Evolutionary conservation across 768 basidiomycete species (phyloP).

Genomic region (Kondoa subrosea): DNA sequence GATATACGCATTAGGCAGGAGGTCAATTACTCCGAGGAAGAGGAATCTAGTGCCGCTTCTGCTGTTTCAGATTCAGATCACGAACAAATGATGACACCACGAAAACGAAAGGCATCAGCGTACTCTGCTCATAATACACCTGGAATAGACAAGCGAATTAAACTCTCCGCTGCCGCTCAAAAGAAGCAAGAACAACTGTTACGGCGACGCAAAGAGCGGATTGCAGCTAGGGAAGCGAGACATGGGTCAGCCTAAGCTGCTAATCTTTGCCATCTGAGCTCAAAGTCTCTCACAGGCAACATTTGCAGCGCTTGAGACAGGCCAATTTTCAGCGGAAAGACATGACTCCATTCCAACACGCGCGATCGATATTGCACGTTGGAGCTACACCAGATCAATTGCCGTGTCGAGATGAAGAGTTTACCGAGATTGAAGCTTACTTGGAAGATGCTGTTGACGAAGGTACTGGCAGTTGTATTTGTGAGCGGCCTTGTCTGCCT

Average conservation of each 20-base stretch:
- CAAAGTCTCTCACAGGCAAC: slow-evolving; percentile 5
- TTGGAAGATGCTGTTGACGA: slow-evolving; percentile 77
- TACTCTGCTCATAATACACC: not conserved
- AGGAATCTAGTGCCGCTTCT: slow-evolving; percentile 10
- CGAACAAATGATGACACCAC: not conserved
- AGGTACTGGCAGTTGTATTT: slow-evolving; percentile 86
- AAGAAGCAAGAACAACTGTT: not conserved
- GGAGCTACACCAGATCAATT: slow-evolving; percentile 75
- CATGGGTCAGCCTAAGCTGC: not conserved
- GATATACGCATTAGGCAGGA: too few species aligned
- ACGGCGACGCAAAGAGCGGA: not conserved
- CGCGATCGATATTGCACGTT: slow-evolving; percentile 52
- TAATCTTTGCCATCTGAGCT: not conserved
- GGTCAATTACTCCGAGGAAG: too few species aligned
- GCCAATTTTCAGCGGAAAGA: not conserved
- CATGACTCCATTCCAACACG: slow-evolving; percentile 24
- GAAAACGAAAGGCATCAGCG: slow-evolving; percentile 7
- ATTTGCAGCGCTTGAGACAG: not conserved
- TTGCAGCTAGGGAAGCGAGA: slow-evolving; percentile 9
- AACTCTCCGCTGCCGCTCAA: not conserved
- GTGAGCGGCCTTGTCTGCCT: slow-evolving; percentile 35
- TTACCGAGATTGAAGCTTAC: slow-evolving; percentile 51
- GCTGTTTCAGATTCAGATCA: slow-evolving; percentile 14
- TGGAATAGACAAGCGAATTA: not conserved
- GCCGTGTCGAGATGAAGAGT: slow-evolving; percentile 78